Evolutionary conservation across 2,329 filamentous ascomycete species (phyloP), one percentile per base, ranked within the genome.

Genomic region (Cercospora berteroae): DNA sequence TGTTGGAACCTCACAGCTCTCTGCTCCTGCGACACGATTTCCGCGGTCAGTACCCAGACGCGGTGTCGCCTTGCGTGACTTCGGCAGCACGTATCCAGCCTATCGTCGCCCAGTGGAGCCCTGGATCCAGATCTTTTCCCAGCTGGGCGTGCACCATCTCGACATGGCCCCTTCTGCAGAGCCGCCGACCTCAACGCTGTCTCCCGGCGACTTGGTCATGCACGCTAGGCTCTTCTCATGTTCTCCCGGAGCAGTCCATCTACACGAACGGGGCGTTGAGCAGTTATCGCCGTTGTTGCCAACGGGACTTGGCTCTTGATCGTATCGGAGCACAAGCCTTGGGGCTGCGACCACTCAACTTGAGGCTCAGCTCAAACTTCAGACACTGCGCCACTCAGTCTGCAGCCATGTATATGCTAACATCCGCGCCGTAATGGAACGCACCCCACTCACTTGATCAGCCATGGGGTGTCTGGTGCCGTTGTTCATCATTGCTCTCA

Each of bases 101-200:
- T 59, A 59, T 59, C 56, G 56, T 39, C 56, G 56, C 56, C 33
- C 36, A 18, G 60, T 62, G 61, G 61, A 63, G 61, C 13, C 27
- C 25, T 12, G 48, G 20, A 52, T n/a, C 36, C 36, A 42, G 36
- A 42, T 42, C 36, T 42, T 42, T 42, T n/a, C 36, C 36, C 36
- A 42, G 36, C 36, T 42, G 36, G 36, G 36, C 16, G 16, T 48
- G 33, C 58, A 60, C 29, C 57, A 36, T 33, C 48, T 52, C 36
- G 36, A 42, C 36, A 42, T 42, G 36, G 36, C 36, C 36, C 36
- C 36, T 42, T 42, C 36, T 23, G 44, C 44, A 50, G 18, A 23
- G 10, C 6, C 44, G 25, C 25, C 44, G n/a, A 50, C 44, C 44
- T 50, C 44, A 50, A 50, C 44, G 44, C 44, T 23, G 44, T 50